These are phyloP conservation scores for Lecanicillium sp. DNA, from an alignment of 2,329 filamentous ascomycete species.

Conservation along the genomic window DNA sequence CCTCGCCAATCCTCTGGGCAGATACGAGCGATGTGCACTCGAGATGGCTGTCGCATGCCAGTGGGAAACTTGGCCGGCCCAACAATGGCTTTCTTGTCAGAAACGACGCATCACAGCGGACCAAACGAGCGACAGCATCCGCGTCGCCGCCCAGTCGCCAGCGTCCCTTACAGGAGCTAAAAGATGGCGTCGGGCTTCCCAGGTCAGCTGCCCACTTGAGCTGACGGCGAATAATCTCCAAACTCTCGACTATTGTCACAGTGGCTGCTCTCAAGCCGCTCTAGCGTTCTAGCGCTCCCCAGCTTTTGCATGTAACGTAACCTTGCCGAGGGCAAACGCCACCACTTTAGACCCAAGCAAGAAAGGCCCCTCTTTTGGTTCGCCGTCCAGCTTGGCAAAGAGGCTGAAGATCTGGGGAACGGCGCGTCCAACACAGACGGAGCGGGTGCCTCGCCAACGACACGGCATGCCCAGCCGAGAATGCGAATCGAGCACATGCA, in stretches of 20 bases:
- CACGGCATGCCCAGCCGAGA: not conserved
- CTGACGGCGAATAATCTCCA: conserved; percentile 2
- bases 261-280: conserved; percentile 3
- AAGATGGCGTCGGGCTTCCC: conserved; percentile 4
- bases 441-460: not conserved
- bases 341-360: not conserved
- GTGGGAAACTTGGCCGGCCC: too few relatives aligned
- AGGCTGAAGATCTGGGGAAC: conserved; percentile 12
- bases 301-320: conserved; percentile 11
- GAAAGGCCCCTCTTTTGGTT: too few relatives aligned
- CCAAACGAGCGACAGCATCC: too few relatives aligned
- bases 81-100: too few relatives aligned
- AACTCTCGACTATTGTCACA: not conserved
- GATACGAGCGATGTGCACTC: too few relatives aligned
- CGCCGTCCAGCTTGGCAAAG: conserved; percentile 2
- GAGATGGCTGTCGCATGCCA: too few relatives aligned
- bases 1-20: too few relatives aligned
- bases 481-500: too few relatives aligned
- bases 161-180: not conserved
- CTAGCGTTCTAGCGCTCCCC: not conserved
- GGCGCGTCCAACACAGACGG: not conserved
- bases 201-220: conserved; percentile 6
- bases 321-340: conserved; percentile 10
- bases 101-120: too few relatives aligned
- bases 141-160: not conserved